phyloP scores from a whole-genome alignment of 2,329 filamentous ascomycete genomes.

The Alternaria brassicae region DNA sequence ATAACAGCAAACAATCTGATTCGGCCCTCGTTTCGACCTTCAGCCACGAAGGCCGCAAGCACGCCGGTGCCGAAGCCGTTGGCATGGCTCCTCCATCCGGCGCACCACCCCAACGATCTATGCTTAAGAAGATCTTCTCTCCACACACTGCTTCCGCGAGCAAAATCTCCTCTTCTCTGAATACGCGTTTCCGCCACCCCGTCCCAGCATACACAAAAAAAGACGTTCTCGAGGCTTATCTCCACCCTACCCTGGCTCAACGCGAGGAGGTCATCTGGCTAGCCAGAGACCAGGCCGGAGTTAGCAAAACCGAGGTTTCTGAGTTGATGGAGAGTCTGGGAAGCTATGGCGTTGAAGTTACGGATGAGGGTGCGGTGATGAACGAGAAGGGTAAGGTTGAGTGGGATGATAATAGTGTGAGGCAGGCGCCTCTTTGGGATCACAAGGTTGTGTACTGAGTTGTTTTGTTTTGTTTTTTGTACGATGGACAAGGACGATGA shows the following conservation, averaged over 20 bases:
- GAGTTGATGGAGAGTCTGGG: conserved; percentile 46
- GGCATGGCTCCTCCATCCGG: conserved; percentile 5
- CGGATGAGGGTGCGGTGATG: conserved; percentile 55
- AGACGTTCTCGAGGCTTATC: conserved; percentile 23
- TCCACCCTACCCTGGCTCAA: conserved; percentile 21
- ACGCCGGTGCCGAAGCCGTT: background rate
- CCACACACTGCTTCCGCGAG: conserved; percentile 15
- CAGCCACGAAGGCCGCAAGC: background rate
- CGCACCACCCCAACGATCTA: conserved; percentile 1
- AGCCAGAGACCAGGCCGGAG: conserved; percentile 49
- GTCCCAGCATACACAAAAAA: conserved; percentile 17
- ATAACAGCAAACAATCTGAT: background rate
- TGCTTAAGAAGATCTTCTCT: conserved; percentile 11
- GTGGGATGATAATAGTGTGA: conserved; percentile 40
- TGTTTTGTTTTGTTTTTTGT: background rate
- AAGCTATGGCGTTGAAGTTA: conserved; percentile 48
- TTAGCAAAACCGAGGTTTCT: conserved; percentile 52
- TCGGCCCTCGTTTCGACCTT: conserved; percentile 6
- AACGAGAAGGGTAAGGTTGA: conserved; percentile 55
- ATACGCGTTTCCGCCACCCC: conserved; percentile 12
- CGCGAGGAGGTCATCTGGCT: conserved; percentile 22
- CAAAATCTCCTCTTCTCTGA: conserved; percentile 18
- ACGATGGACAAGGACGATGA: too few relatives aligned
- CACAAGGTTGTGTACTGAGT: conserved; percentile 5
- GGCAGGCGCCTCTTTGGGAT: conserved; percentile 11